These are phyloP conservation scores for Aspergillus fijiensis DNA, from an alignment of 2,329 filamentous ascomycete species.

Conservation along the genomic window DNA sequence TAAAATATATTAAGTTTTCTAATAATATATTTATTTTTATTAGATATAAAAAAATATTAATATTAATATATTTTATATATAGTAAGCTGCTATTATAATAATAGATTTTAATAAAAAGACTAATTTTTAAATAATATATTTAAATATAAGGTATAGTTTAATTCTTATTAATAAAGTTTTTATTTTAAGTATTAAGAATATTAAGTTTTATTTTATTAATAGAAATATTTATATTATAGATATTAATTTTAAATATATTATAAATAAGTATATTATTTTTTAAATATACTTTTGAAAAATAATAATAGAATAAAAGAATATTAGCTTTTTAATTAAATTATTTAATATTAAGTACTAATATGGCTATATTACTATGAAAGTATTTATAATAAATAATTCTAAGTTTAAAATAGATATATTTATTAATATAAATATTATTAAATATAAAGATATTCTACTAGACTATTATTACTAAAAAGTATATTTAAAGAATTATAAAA, in stretches of 20 bases:
- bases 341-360: neutral
- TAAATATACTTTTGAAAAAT: neutral
- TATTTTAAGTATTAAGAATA: neutral
- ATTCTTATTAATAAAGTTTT: neutral
- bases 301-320: neutral
- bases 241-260: neutral
- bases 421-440: neutral
- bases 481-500: neutral
- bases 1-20: neutral
- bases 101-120: neutral
- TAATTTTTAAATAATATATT: neutral
- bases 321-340: neutral
- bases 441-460: accelerated
- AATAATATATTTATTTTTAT: neutral
- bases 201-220: neutral
- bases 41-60: neutral
- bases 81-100: neutral
- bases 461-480: neutral
- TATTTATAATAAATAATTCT: neutral
- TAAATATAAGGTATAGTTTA: neutral
- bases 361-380: neutral
- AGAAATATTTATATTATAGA: neutral
- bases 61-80: neutral
- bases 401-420: neutral
- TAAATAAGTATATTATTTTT: neutral